Conservation (phyloP, 345 rosid species). For the Salix udensis region DNA sequence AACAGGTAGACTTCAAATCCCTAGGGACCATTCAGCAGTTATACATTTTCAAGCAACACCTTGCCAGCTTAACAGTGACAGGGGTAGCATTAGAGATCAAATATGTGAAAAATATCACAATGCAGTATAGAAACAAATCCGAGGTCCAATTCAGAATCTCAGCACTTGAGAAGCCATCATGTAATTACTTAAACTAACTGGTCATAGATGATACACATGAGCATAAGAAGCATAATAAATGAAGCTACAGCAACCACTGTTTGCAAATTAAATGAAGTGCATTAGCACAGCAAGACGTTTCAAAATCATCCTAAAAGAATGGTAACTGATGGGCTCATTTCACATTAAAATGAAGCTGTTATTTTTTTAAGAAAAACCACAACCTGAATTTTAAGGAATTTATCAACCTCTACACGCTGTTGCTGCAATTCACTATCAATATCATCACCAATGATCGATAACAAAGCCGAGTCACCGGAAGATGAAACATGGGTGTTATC, state of each 20-base stretch:
- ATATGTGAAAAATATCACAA: background rate
- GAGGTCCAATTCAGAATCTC: background rate
- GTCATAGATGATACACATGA: background rate
- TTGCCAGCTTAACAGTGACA: background rate
- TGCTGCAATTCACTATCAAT: conserved; percentile 57
- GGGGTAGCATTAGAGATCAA: background rate
- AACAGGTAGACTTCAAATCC: background rate
- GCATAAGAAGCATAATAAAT: background rate
- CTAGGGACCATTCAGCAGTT: background rate
- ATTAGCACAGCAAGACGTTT: background rate
- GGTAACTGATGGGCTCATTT: conserved; percentile 5
- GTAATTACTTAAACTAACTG: background rate
- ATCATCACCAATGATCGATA: conserved; percentile 57
- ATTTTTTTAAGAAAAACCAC: conserved; percentile 7
- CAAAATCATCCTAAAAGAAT: background rate
- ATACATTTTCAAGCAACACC: background rate
- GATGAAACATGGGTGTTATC: conserved; percentile 57
- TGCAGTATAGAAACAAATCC: background rate
- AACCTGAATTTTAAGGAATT: conserved; percentile 79
- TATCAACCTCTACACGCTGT: conserved; percentile 67
- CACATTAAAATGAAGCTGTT: background rate
- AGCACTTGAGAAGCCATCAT: background rate
- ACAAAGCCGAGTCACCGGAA: conserved; percentile 56
- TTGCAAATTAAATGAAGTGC: background rate
- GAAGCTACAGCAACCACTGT: background rate